Conservation (phyloP, 441 rosid genomes). For the Populus hybrid region DNA sequence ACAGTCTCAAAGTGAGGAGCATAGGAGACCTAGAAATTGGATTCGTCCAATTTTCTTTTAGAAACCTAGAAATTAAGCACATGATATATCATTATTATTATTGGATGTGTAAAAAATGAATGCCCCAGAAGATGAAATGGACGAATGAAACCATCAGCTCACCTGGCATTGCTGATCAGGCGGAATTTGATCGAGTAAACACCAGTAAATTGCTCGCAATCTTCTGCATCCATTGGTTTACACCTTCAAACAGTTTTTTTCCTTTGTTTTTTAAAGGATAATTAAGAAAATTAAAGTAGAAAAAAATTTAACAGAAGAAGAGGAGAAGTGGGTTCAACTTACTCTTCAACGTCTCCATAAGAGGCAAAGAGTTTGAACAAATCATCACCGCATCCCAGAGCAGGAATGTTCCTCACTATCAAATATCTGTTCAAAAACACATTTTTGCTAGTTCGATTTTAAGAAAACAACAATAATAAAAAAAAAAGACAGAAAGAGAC, state of each 20-base stretch:
- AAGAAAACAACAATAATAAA: neutral
- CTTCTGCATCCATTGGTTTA: slow-evolving; percentile 98
- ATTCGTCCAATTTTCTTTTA: slow-evolving; percentile 80
- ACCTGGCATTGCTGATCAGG: slow-evolving; percentile 69
- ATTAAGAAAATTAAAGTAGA: neutral
- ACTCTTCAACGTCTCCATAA: slow-evolving; percentile 86
- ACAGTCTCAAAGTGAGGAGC: slow-evolving; percentile 69
- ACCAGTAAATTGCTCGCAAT: slow-evolving; percentile 69
- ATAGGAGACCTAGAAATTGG: slow-evolving; percentile 66
- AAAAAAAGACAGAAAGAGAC: slow-evolving; percentile 24
- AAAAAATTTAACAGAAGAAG: neutral
- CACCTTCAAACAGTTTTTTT: slow-evolving; percentile 30
- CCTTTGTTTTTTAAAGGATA: neutral
- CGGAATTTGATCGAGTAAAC: slow-evolving; percentile 77
- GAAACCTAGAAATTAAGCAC: slow-evolving; percentile 47
- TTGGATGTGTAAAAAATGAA: neutral
- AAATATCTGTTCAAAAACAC: slow-evolving; percentile 48
- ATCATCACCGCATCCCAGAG: slow-evolving; percentile 84
- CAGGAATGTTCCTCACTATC: slow-evolving; percentile 71
- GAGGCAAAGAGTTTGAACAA: slow-evolving; percentile 59
- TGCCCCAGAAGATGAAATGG: neutral
- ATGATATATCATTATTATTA: neutral
- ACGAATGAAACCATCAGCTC: neutral
- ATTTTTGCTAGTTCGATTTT: neutral
- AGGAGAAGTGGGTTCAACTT: slow-evolving; percentile 15